A percentile compares a stretch with the other conserved stretches of the same genome.
phyloP scores from a whole-genome alignment of 2,329 filamentous ascomycete genomes.

The Aspergillus nomiae region DNA sequence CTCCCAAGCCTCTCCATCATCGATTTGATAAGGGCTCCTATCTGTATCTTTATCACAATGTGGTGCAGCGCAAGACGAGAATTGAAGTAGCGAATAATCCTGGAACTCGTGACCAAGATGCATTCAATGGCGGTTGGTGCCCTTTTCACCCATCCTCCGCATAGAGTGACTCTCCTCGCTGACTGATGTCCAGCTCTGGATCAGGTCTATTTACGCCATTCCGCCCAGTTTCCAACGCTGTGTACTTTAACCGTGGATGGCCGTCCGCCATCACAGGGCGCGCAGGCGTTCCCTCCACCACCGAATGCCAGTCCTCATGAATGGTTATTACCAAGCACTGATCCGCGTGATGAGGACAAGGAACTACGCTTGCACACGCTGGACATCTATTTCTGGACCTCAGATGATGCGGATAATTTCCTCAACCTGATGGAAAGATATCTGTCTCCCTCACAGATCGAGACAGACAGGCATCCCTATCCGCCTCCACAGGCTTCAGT shows the following conservation, averaged over 20 bases:
- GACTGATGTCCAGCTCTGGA: constrained; percentile 49
- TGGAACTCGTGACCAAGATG: constrained; percentile 65
- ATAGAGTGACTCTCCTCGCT: not conserved
- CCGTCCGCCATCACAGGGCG: constrained; percentile 28
- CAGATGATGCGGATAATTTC: constrained; percentile 59
- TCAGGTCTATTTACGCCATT: constrained; percentile 56
- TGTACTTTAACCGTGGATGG: constrained; percentile 60
- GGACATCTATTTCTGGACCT: constrained; percentile 66
- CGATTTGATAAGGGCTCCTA: constrained; percentile 67
- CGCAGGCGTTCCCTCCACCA: constrained; percentile 27
- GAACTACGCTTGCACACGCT: constrained; percentile 59
- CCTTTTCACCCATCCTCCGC: not conserved
- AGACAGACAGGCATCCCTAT: constrained; percentile 50
- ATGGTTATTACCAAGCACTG: constrained; percentile 60
- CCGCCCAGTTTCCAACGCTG: constrained; percentile 61
- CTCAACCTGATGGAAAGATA: constrained; percentile 47
- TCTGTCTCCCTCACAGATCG: constrained; percentile 45
- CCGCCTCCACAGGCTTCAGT: constrained; percentile 34
- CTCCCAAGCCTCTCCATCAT: constrained; percentile 58
- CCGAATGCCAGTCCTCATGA: constrained; percentile 41
- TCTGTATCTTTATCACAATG: constrained; percentile 64
- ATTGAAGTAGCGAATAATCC: constrained; percentile 67
- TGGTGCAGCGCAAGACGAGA: constrained; percentile 54
- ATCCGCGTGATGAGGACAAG: constrained; percentile 55
- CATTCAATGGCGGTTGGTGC: constrained; percentile 60